Evolutionary conservation across 371 early-diverging fungal species (phyloP).

Genomic region (Rhizomucor pusillus): DNA sequence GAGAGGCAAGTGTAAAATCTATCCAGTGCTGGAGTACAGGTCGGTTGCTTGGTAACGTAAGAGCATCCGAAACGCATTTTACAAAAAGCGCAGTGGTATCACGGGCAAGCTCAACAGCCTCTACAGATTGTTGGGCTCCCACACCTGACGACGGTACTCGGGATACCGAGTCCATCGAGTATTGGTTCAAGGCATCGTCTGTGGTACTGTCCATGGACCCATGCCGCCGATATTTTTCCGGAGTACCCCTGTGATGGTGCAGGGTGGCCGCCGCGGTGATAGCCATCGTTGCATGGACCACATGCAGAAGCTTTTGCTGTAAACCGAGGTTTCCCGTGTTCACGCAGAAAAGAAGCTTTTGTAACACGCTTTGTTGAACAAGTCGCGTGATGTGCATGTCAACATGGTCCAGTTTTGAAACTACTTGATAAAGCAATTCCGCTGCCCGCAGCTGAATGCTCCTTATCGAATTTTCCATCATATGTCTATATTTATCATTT

Average conservation of each 20-base stretch:
- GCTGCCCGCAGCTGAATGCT: constrained; percentile 63
- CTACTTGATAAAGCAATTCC: constrained; percentile 59
- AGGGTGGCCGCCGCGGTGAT: constrained; percentile 36
- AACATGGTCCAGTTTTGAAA: constrained; percentile 55
- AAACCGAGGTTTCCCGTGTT: constrained; percentile 52
- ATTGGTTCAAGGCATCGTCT: constrained; percentile 13
- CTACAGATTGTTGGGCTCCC: constrained; percentile 11
- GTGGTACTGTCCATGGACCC: constrained; percentile 17
- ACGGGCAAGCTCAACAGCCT: constrained; percentile 26
- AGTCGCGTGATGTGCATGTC: constrained; percentile 49
- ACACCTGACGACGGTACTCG: constrained; percentile 4
- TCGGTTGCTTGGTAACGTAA: constrained; percentile 57
- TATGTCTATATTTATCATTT: constrained; percentile 12
- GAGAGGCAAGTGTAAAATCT: constrained; percentile 65
- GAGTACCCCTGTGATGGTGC: constrained; percentile 12
- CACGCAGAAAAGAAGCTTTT: constrained; percentile 66
- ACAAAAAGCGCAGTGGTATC: constrained; percentile 54
- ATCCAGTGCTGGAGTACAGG: constrained; percentile 74
- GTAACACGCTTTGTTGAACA: constrained; percentile 56
- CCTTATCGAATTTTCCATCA: constrained; percentile 29
- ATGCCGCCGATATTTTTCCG: constrained; percentile 14
- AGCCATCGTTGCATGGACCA: constrained; percentile 60
- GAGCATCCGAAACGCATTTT: constrained; percentile 61
- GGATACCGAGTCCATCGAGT: constrained; percentile 8
- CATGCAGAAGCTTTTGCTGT: constrained; percentile 71